Percentiles rank a stretch among this genome's conserved stretches.
phyloP scores from a whole-genome alignment of 1,284 basidiomycete species.

The Afroboletus lepidellus region DNA sequence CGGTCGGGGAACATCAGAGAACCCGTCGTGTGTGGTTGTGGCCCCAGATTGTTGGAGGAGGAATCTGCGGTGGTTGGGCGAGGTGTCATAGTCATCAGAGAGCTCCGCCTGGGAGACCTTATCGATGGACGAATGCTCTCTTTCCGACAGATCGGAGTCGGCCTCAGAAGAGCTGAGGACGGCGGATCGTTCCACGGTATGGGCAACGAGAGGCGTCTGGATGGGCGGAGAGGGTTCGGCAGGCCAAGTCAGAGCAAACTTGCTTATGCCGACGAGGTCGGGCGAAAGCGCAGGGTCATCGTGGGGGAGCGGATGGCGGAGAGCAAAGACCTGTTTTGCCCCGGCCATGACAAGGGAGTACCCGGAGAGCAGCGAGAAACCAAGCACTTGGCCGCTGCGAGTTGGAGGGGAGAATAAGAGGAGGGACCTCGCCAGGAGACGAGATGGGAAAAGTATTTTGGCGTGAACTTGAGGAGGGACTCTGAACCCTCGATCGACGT shows the following conservation, averaged over 20 bases:
- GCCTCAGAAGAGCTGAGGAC: slow-evolving; percentile 48
- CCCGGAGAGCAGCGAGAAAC: slow-evolving; percentile 9
- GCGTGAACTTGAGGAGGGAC: slow-evolving; percentile 13
- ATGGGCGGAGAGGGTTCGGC: slow-evolving; percentile 38
- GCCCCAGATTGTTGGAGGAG: slow-evolving; percentile 27
- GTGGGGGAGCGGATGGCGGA: slow-evolving; percentile 26
- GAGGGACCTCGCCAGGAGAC: slow-evolving; percentile 31
- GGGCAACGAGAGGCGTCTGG: slow-evolving; percentile 27
- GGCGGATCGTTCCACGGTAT: slow-evolving; percentile 36
- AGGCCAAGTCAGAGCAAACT: slow-evolving; percentile 53
- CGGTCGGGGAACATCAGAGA: slow-evolving; percentile 46
- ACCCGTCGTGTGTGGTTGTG: slow-evolving; percentile 22
- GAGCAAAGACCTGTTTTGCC: slow-evolving; percentile 32
- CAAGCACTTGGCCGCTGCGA: slow-evolving; percentile 19
- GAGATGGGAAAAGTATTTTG: slow-evolving; percentile 16
- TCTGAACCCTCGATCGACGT: slow-evolving; percentile 34
- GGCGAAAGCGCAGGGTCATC: slow-evolving; percentile 37
- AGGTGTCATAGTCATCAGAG: slow-evolving; percentile 34
- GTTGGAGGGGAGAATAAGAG: slow-evolving; percentile 18
- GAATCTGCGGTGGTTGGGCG: slow-evolving; percentile 24
- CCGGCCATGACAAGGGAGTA: slow-evolving; percentile 28
- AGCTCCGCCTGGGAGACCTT: slow-evolving; percentile 32
- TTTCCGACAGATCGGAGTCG: slow-evolving; percentile 49
- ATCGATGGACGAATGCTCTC: slow-evolving; percentile 36
- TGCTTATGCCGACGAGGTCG: slow-evolving; percentile 43